phyloP scores from a whole-genome alignment of 768 basidiomycete genomes.

The Crepidotus variabilis region DNA sequence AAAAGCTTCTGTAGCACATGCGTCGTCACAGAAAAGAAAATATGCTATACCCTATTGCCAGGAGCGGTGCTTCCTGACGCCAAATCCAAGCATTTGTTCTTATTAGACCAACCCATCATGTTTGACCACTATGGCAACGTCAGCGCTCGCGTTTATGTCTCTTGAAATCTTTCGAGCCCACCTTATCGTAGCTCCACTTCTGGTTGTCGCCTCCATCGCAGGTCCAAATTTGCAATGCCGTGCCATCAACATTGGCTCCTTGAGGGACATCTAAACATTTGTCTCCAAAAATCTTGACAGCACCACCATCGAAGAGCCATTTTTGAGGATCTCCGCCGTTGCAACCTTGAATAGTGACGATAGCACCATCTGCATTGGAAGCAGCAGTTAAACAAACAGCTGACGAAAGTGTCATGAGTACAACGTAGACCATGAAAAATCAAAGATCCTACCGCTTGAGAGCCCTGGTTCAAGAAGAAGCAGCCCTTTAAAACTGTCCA shows the following conservation, averaged over 20 bases:
- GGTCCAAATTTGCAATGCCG: slow-evolving; percentile 50
- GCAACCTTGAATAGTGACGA: slow-evolving; percentile 44
- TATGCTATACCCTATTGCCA: slow-evolving; percentile 37
- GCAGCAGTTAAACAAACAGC: slow-evolving; percentile 51
- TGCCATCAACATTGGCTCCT: slow-evolving; percentile 39
- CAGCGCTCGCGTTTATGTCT: background rate
- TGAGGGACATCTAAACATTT: slow-evolving; percentile 38
- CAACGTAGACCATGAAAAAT: background rate
- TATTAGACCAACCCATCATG: slow-evolving; percentile 42
- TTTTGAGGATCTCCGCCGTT: slow-evolving; percentile 40
- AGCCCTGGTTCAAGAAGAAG: slow-evolving; percentile 42
- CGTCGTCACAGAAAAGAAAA: no score
- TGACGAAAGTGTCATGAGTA: slow-evolving; percentile 12
- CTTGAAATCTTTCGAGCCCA: slow-evolving; percentile 3
- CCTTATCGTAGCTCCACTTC: slow-evolving; percentile 44
- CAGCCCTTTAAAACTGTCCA: slow-evolving; percentile 38
- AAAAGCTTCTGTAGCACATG: no score
- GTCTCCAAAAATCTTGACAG: slow-evolving; percentile 38
- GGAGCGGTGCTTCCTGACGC: slow-evolving; percentile 33
- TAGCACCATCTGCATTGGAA: slow-evolving; percentile 44
- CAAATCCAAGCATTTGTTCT: slow-evolving; percentile 49
- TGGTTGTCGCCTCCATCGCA: slow-evolving; percentile 40
- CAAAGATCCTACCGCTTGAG: slow-evolving; percentile 31
- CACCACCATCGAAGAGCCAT: slow-evolving; percentile 43
- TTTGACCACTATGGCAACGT: slow-evolving; percentile 25